These are phyloP conservation scores for Populus tomentosa DNA, from an alignment of 441 rosid genomes.

Conservation along the genomic window DNA sequence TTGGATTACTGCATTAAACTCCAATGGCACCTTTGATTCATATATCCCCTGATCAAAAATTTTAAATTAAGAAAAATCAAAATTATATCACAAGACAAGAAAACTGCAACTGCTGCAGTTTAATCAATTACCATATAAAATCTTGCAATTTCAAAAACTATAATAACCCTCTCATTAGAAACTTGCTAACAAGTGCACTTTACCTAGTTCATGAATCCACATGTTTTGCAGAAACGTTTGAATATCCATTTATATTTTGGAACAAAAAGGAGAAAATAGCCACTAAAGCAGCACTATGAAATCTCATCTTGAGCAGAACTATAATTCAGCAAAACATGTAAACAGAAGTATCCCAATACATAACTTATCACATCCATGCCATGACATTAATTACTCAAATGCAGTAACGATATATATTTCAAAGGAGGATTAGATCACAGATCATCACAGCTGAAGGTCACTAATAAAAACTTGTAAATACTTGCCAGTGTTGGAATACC, in stretches of 20 bases:
- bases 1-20: constrained; percentile 77
- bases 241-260: not conserved
- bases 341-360: not conserved
- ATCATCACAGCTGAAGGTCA: not conserved
- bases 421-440: not conserved
- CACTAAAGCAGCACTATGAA: not conserved
- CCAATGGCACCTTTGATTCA: constrained; percentile 78
- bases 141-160: not conserved
- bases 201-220: not conserved
- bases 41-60: constrained; percentile 73
- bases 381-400: not conserved
- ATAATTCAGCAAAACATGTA: not conserved
- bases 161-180: not conserved
- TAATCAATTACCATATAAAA: not conserved
- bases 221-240: not conserved
- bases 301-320: not conserved
- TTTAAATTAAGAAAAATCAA: constrained; percentile 19
- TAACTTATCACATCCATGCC: not conserved
- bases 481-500: not conserved
- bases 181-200: not conserved
- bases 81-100: constrained; percentile 7
- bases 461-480: not conserved
- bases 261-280: not conserved
- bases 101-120: constrained; percentile 10
- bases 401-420: not conserved